These are phyloP conservation scores for Marasmius sp. DNA, from an alignment of 1,284 basidiomycete genomes.

Conservation along the genomic window DNA sequence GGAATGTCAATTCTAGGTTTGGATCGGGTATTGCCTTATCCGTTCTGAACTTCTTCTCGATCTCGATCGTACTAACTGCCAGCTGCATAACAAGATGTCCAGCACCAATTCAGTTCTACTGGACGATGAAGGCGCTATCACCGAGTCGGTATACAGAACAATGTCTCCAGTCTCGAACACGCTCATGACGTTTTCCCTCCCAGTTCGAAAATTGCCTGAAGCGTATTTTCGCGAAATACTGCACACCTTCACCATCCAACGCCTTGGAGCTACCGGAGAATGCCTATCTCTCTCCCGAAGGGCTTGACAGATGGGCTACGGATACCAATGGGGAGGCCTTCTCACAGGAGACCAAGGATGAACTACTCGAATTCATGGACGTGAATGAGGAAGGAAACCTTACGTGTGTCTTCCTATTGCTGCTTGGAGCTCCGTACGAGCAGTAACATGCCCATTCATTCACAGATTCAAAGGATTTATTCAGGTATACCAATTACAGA, in stretches of 20 bases:
- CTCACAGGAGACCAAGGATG: slow-evolving; percentile 72
- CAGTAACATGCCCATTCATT: slow-evolving; percentile 1
- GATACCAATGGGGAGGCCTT: slow-evolving; percentile 79
- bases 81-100: neutral
- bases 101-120: slow-evolving; percentile 34
- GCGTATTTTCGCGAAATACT: slow-evolving; percentile 76
- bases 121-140: slow-evolving; percentile 65
- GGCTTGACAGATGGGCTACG: slow-evolving; percentile 69
- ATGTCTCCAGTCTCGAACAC: neutral
- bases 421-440: neutral
- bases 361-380: slow-evolving; percentile 73
- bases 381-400: slow-evolving; percentile 69
- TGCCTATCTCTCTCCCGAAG: slow-evolving; percentile 50
- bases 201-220: slow-evolving; percentile 64
- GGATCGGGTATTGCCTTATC: too few species aligned
- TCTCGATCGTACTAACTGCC: too few species aligned
- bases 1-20: too few species aligned
- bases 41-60: too few species aligned
- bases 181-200: slow-evolving; percentile 1
- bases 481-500: slow-evolving; percentile 79
- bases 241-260: slow-evolving; percentile 43
- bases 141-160: slow-evolving; percentile 47
- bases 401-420: slow-evolving; percentile 51
- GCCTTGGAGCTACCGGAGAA: slow-evolving; percentile 16
- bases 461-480: slow-evolving; percentile 72